Evolutionary conservation across 2,329 filamentous ascomycete genomes (phyloP).

Genomic region (Aspergillus sp.): DNA sequence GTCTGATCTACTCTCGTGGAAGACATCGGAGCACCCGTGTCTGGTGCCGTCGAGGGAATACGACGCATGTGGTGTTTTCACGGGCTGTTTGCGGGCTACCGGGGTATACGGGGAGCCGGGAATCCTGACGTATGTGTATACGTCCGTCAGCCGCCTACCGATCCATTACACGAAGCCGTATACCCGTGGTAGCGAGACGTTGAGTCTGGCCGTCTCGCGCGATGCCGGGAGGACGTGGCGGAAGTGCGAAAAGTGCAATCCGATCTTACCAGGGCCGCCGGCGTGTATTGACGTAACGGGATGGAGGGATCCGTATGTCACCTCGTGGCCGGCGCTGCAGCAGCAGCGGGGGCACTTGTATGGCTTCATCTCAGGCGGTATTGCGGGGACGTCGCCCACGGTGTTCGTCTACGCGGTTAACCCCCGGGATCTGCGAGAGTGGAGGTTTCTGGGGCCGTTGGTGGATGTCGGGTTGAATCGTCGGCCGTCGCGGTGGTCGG

Average conservation of each 20-base stretch:
- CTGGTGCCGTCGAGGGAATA: conserved; percentile 29
- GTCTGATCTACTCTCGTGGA: conserved; percentile 33
- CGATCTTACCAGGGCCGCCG: conserved; percentile 31
- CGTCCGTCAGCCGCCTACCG: conserved; percentile 32
- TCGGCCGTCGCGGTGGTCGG: conserved; percentile 39
- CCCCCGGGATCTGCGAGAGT: conserved; percentile 32
- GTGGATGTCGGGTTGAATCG: conserved; percentile 34
- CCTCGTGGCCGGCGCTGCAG: conserved; percentile 20
- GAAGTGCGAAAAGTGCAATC: conserved; percentile 28
- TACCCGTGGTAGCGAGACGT: conserved; percentile 26
- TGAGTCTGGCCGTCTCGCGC: conserved; percentile 32
- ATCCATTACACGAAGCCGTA: conserved; percentile 36
- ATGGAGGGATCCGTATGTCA: conserved; percentile 37
- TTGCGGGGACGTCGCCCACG: conserved; percentile 35
- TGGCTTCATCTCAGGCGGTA: conserved; percentile 44
- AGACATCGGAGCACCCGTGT: conserved; percentile 17
- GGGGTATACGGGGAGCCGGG: conserved; percentile 16
- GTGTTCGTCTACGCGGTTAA: conserved; percentile 42
- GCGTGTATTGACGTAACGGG: conserved; percentile 29
- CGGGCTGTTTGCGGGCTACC: conserved; percentile 30
- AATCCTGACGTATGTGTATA: conserved; percentile 33
- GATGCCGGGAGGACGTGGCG: conserved; percentile 31
- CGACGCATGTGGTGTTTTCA: conserved; percentile 36
- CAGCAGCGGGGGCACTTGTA: conserved; percentile 26
- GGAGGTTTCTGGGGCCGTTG: conserved; percentile 41